Evolutionary conservation across 805 yeast species (phyloP), one percentile per base, ranked within the genome.

Genomic region (Candida xyloterini): DNA sequence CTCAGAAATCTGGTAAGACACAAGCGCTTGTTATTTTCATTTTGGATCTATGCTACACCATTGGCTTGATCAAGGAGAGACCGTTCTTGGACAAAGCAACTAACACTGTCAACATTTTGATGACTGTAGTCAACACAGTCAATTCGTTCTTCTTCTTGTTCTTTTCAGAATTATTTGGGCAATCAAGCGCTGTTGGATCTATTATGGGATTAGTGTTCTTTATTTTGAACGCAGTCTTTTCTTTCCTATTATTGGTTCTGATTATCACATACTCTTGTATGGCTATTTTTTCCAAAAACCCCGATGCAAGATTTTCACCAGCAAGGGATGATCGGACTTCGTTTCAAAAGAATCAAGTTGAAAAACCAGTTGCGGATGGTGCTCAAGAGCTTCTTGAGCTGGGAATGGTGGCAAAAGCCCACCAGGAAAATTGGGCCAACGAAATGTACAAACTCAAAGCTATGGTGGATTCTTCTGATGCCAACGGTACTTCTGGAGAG

Each of bases 181-280:
- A 89, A 65, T 81, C 87, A 7, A 81, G 79, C 15, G 74, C 77
- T 7, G 96, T 86, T 10, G 69, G 81, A 10, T 81, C 95, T 1
- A 77, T 90, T 40, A 86, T 90, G 95, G 97, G 95, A 1, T 84
- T 95, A 79, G 72, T 90, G 2, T 90, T 86, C 65, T 90, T 90
- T 61, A 73, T 90, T 41, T 62, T 90, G 60, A 90, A 90, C 60
- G 96, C 96, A 6, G 95, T 91, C 4, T 89, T 85, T 57, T 79
- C 95, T 7, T 71, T 86, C 49, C 71, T 87, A 37, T 68, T 90
- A 51, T 72, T 90, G 59, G 50, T 89, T 25, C 63, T 81, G 67
- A 81, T 86, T 53, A 70, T 89, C 44, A 79, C 79, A 2, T 80
- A 84, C 51, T 74, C 81, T 40, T 59, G 65, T n/a, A 65, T 79